Percentiles rank a stretch among this genome's conserved stretches.
Conservation (phyloP, 768 basidiomycete species). For the Sarcodon aspratus region DNA sequence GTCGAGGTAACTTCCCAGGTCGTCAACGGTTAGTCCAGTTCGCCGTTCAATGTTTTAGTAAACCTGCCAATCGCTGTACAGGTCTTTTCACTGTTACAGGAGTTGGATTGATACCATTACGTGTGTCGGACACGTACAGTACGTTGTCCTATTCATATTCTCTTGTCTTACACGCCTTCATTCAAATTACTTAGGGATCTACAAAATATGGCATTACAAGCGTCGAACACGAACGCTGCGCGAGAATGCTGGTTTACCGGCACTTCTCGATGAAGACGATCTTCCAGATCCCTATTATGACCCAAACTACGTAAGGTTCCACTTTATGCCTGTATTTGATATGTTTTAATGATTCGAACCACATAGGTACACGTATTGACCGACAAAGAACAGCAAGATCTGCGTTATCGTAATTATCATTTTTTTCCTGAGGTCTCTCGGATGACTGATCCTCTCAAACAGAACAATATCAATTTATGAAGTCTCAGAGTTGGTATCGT, state of each 20-base stretch:
- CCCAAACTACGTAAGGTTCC: constrained; percentile 35
- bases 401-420: constrained; percentile 50
- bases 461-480: constrained; percentile 63
- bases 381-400: constrained; percentile 48
- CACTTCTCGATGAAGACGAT: constrained; percentile 65
- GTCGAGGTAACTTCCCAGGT: constrained; percentile 70
- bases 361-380: constrained; percentile 45
- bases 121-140: constrained; percentile 71
- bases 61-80: constrained; percentile 11
- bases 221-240: constrained; percentile 46
- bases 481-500: constrained; percentile 77
- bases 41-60: not conserved
- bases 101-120: constrained; percentile 68
- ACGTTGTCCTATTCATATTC: constrained; percentile 2
- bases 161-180: not conserved
- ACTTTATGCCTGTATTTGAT: not conserved
- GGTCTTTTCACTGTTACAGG: constrained; percentile 75
- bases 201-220: constrained; percentile 67
- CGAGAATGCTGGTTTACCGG: constrained; percentile 50
- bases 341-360: too few relatives aligned
- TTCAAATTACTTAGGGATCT: constrained; percentile 38
- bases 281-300: constrained; percentile 70
- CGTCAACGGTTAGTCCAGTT: constrained; percentile 42
- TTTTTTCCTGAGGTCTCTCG: not conserved
- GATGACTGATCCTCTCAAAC: constrained; percentile 1